Conservation (phyloP, 768 basidiomycete species). For the Albatrellus ellisii region DNA sequence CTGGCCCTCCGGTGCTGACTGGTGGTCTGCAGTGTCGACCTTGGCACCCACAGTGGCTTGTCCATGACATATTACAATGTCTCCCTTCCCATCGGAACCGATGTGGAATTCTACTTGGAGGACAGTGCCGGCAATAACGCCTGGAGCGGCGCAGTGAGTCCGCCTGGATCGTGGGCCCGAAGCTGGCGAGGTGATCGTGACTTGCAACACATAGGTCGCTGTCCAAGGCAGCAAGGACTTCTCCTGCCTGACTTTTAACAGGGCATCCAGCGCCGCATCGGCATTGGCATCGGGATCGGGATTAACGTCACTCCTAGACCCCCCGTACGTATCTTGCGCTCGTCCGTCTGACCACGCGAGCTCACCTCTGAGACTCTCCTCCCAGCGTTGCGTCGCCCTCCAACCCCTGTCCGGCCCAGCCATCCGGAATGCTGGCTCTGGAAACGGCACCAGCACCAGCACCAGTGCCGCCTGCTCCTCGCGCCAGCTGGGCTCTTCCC, state of each 20-base stretch:
- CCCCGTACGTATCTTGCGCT: not conserved
- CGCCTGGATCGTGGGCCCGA: not conserved
- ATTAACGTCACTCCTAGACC: not conserved
- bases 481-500: not conserved
- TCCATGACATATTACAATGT: slow-evolving; percentile 30
- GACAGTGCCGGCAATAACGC: slow-evolving; percentile 45
- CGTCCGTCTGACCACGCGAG: not conserved
- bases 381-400: not conserved
- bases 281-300: not conserved
- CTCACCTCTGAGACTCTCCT: not conserved
- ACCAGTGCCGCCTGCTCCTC: too few relatives aligned
- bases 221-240: slow-evolving; percentile 23
- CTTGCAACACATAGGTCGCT: slow-evolving; percentile 19
- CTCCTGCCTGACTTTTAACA: slow-evolving; percentile 22
- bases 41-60: slow-evolving; percentile 35
- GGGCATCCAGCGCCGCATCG: not conserved
- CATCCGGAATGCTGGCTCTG: not conserved
- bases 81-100: slow-evolving; percentile 31
- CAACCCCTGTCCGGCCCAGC: not conserved
- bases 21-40: slow-evolving; percentile 33
- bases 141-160: slow-evolving; percentile 49
- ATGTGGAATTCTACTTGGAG: slow-evolving; percentile 37
- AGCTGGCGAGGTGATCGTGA: not conserved
- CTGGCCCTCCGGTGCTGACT: slow-evolving; percentile 9
- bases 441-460: too few relatives aligned